Evolutionary conservation across 2,329 filamentous ascomycete genomes (phyloP), one percentile per base, ranked within the genome.

Genomic region (Curvularia hawaiiensis): DNA sequence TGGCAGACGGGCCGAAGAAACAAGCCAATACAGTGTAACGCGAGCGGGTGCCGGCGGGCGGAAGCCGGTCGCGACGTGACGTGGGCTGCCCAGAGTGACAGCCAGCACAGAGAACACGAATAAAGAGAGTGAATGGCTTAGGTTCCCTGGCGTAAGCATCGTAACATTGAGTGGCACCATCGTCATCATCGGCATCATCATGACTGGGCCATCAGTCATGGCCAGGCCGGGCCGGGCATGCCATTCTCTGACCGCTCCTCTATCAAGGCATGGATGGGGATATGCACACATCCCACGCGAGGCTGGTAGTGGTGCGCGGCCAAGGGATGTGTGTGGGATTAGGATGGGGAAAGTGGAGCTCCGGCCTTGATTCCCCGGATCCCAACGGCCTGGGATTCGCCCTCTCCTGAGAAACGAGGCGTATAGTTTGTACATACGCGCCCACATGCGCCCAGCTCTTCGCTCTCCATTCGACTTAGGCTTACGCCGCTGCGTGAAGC

Each of bases 191-290:
- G 8, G 16, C 44, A 31, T 31, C 26, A 28, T 28, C 43, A 31
- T 45, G 26, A 45, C 16, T 30, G 10, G 11, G 7, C 40, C 22
- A 43, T 26, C 6, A 16, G 12, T 6, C 44, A 33, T 54, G 43
- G 38, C 41, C 28, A 43, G 47, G 31, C 39, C 45, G 52, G 59
- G 50, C 60, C 43, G 56, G 55, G 54, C 58, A 59, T 43, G 48
- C 59, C 55, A 59, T 54, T 63, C 63, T 63, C 64, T 69, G 67
- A 68, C 67, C 67, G 67, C 67, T 64, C 49, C 58, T 64, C 60
- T 51, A 26, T 52, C 52, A 20, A 50, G 56, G 58, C 59, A 57
- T 52, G 22, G 30, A 35, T 38, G 18, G n/a, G 40, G 43, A 33
- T 46, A 58, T 57, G 48, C 49, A 53, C 61, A 65, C 62, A 65